Evolutionary conservation across 1,284 basidiomycete genomes (phyloP).

Genomic region (Marasmius fiardii): DNA sequence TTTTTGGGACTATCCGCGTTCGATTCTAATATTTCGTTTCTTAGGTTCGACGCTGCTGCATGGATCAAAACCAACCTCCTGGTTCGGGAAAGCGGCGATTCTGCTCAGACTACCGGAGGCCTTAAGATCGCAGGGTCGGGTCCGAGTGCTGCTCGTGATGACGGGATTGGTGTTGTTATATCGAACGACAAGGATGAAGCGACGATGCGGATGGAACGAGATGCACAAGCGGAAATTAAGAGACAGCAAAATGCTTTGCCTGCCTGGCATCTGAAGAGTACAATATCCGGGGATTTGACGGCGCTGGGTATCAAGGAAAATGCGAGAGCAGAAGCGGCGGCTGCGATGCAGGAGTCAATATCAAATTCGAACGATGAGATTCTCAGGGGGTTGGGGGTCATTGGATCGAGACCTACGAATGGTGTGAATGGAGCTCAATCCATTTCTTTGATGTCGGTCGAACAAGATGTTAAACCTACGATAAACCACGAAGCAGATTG

Average conservation of each 20-base stretch:
- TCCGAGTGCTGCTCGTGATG: constrained; percentile 57
- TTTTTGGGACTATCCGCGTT: not conserved
- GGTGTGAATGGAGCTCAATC: constrained; percentile 15
- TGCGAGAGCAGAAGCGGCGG: constrained; percentile 41
- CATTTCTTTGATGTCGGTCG: constrained; percentile 29
- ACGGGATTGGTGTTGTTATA: constrained; percentile 77
- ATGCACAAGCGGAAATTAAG: constrained; percentile 72
- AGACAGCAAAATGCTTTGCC: constrained; percentile 89
- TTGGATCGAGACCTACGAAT: constrained; percentile 32
- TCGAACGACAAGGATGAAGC: constrained; percentile 81
- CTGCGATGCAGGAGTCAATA: constrained; percentile 19
- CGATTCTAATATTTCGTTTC: not conserved
- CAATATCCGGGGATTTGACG: constrained; percentile 89
- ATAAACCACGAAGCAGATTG: constrained; percentile 61
- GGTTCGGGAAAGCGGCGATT: constrained; percentile 56
- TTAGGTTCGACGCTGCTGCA: constrained; percentile 75
- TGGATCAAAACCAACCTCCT: constrained; percentile 73
- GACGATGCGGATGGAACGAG: constrained; percentile 61
- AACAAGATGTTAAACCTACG: constrained; percentile 53
- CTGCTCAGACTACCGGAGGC: constrained; percentile 45
- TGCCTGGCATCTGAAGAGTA: constrained; percentile 92
- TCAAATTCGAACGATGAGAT: constrained; percentile 63
- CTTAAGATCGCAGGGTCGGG: constrained; percentile 73
- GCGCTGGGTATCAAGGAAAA: constrained; percentile 76
- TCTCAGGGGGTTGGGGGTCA: constrained; percentile 58